Conservation (phyloP, 106 monocot species). For the Apostasia ramifera region DNA sequence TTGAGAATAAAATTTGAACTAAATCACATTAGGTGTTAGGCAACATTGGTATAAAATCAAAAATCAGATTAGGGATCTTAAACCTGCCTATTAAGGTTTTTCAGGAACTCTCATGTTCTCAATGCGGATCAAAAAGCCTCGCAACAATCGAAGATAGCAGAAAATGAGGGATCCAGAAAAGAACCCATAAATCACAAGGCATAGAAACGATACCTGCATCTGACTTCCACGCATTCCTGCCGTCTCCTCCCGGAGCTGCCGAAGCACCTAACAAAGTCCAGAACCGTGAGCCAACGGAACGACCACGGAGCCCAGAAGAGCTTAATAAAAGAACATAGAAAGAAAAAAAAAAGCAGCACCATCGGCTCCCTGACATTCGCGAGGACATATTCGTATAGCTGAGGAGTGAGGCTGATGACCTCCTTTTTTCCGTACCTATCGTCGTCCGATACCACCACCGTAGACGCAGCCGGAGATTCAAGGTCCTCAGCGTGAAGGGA, state of each 20-base stretch:
- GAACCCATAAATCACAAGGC: not conserved
- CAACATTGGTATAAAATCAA: too few species aligned
- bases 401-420: constrained; percentile 50
- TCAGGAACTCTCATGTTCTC: too few species aligned
- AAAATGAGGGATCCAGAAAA: too few species aligned
- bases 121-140: too few species aligned
- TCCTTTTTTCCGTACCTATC: constrained; percentile 45
- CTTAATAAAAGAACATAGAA: not conserved
- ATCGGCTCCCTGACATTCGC: constrained; percentile 51
- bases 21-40: too few species aligned
- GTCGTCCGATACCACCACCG: constrained; percentile 18
- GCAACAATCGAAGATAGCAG: too few species aligned
- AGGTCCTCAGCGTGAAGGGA: not conserved
- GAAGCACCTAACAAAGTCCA: constrained; percentile 30
- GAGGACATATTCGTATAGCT: constrained; percentile 45
- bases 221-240: constrained; percentile 43
- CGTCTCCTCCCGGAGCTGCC: constrained; percentile 52
- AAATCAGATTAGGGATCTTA: too few species aligned
- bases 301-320: not conserved
- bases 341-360: constrained; percentile 9
- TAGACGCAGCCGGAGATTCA: not conserved
- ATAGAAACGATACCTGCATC: constrained; percentile 38
- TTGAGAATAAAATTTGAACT: too few species aligned
- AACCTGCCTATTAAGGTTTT: too few species aligned
- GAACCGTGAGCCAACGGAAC: not conserved